Conservation (phyloP, 306 rosid species). For the Vigna mungo region DNA sequence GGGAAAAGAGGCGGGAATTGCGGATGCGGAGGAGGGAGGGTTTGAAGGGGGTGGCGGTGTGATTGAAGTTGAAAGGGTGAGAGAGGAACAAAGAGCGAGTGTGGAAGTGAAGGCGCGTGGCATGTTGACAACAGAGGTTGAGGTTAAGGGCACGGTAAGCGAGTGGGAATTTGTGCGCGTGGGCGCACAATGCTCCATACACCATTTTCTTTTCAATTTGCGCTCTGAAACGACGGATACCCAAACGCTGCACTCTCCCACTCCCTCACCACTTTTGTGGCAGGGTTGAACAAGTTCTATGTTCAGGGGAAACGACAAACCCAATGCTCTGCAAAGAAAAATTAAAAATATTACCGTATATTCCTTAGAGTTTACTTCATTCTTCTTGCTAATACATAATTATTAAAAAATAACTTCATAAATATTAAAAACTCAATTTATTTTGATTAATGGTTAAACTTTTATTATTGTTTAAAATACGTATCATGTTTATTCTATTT, state of each 20-base stretch:
- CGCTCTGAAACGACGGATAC: no score
- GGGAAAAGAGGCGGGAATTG: constrained; percentile 55
- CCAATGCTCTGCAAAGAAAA: not conserved
- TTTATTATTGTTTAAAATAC: no score
- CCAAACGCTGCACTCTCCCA: not conserved
- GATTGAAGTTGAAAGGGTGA: constrained; percentile 24
- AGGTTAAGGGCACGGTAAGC: constrained; percentile 35
- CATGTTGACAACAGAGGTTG: constrained; percentile 34
- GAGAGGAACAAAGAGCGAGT: constrained; percentile 39
- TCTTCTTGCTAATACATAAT: no score
- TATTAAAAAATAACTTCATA: no score
- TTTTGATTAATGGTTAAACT: no score
- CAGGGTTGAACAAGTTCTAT: not conserved
- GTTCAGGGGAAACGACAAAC: not conserved
- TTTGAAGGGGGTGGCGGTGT: not conserved
- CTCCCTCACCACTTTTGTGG: not conserved
- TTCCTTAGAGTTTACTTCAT: no score
- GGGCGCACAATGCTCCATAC: constrained; percentile 38
- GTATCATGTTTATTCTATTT: no score
- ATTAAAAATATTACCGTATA: no score
- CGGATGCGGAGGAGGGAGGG: constrained; percentile 33
- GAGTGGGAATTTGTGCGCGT: constrained; percentile 46
- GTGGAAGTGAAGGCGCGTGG: constrained; percentile 28
- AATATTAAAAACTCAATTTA: no score
- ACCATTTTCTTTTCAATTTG: constrained; percentile 44